Evolutionary conservation across 2,329 filamentous ascomycete species (phyloP), one percentile per base, ranked within the genome.

Genomic region (Aureobasidium melanogenum): DNA sequence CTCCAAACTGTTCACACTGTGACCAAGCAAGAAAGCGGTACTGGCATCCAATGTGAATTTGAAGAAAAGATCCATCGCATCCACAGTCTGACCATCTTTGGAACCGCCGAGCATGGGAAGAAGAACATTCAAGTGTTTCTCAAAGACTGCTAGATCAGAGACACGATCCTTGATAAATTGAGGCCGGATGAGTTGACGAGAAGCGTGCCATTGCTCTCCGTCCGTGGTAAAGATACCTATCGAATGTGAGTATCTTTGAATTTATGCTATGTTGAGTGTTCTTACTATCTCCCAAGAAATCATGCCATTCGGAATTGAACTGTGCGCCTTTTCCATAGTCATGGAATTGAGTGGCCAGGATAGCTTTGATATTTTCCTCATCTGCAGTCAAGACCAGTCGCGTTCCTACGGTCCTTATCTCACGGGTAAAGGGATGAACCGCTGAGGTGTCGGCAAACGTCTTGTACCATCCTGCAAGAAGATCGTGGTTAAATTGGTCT

Each of bases 131-230:
- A 92, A 82, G 70, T 96, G 91, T 24, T 80, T 78, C 75, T 96
- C 92, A 70, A 96, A 92, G 63, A 87, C 85, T 56, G 90, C 81
- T 63, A 96, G 76, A 72, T 96, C 89, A 65, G 87, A 88, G 38
- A 96, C 84, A 22, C 91, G 88, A 69, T 95, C 88, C 67, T 88
- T 88, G 69, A 91, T 85, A 73, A 96, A 96, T 69, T 95, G 90
- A 0, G 92, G 91, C 2, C 91, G 82, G 64, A 97, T 85, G 63
- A 96, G 79, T 65, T 89, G 85, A n/a, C 92, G 82, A 57, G 87
- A 91, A 61, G 82, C 81, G 66, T 93, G 89, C 92, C 92, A 96
- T 57, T 81, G 75, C 28, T 85, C 78, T 14, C 88, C 87, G 70
- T 97, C 92, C 0, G 90, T 95, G 8, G 86, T 86, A 73, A 82